Evolutionary conservation across 768 basidiomycete species (phyloP).

Genomic region (Lentinula sp.): DNA sequence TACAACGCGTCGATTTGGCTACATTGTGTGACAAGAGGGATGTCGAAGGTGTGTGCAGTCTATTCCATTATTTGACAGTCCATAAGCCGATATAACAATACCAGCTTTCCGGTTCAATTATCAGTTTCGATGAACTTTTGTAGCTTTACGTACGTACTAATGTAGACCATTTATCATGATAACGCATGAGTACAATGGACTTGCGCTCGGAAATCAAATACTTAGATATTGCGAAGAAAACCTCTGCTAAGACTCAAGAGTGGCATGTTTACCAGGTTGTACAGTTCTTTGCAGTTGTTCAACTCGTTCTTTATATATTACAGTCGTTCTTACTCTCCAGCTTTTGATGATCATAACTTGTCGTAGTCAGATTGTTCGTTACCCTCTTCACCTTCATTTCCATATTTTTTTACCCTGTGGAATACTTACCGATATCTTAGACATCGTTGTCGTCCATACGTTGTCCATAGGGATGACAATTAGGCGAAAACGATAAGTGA

Average conservation of each 20-base stretch:
- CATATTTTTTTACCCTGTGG: conserved; percentile 22
- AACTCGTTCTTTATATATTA: conserved; percentile 14
- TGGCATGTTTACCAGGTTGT: neutral
- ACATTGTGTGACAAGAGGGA: conserved; percentile 67
- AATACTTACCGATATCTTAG: conserved; percentile 55
- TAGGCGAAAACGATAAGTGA: conserved; percentile 8
- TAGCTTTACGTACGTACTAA: no score
- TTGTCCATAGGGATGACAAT: conserved; percentile 60
- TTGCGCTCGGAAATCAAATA: neutral
- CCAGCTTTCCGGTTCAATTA: conserved; percentile 27
- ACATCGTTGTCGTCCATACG: conserved; percentile 70
- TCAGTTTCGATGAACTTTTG: conserved; percentile 9
- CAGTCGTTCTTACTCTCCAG: conserved; percentile 21
- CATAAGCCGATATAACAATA: neutral
- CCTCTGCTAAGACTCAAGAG: no score
- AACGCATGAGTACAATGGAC: no score
- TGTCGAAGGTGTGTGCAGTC: conserved; percentile 44
- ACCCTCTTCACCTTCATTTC: conserved; percentile 39
- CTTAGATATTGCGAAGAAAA: no score
- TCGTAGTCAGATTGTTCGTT: conserved; percentile 31
- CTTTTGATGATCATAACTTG: conserved; percentile 18
- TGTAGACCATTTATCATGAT: no score
- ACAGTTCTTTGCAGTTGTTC: conserved; percentile 5
- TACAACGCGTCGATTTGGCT: conserved; percentile 75
- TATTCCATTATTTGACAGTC: neutral